Conservation (phyloP, 345 rosid species). For the Erysimum cheiranthoides region DNA sequence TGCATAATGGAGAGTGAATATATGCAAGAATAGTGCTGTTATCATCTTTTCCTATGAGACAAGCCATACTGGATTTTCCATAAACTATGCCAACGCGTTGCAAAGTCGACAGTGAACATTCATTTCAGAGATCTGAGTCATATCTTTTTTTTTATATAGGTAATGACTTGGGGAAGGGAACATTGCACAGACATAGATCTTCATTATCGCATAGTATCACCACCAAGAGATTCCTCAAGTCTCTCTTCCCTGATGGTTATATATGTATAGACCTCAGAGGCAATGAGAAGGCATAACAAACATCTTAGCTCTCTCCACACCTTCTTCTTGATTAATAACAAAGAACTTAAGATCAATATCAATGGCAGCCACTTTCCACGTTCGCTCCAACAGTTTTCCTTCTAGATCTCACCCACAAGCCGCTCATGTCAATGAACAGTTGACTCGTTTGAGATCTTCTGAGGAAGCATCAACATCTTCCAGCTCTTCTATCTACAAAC, state of each 20-base stretch:
- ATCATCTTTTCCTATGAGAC: conserved; percentile 6
- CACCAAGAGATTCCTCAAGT: neutral
- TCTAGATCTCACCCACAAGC: conserved; percentile 33
- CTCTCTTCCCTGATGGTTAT: conserved; percentile 14
- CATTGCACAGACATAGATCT: neutral
- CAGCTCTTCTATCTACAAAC: conserved; percentile 32
- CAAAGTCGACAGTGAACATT: conserved; percentile 7
- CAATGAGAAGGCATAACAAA: conserved; percentile 3
- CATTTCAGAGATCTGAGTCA: conserved; percentile 17
- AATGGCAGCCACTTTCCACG: conserved; percentile 13
- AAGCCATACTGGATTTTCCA: conserved; percentile 20
- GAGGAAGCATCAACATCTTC: conserved; percentile 43
- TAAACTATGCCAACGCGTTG: conserved; percentile 14
- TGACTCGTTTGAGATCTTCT: conserved; percentile 35
- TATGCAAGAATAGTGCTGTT: conserved; percentile 19
- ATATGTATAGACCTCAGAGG: neutral
- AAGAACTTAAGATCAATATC: neutral
- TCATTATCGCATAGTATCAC: neutral
- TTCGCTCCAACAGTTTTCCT: conserved; percentile 44
- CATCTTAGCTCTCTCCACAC: neutral
- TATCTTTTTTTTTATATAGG: conserved; percentile 14
- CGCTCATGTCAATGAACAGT: conserved; percentile 31
- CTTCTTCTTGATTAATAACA: conserved; percentile 1
- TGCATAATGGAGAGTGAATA: neutral
- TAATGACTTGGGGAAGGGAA: neutral